phyloP scores from a whole-genome alignment of 1,284 basidiomycete species.

The Puccinia sorghi region DNA sequence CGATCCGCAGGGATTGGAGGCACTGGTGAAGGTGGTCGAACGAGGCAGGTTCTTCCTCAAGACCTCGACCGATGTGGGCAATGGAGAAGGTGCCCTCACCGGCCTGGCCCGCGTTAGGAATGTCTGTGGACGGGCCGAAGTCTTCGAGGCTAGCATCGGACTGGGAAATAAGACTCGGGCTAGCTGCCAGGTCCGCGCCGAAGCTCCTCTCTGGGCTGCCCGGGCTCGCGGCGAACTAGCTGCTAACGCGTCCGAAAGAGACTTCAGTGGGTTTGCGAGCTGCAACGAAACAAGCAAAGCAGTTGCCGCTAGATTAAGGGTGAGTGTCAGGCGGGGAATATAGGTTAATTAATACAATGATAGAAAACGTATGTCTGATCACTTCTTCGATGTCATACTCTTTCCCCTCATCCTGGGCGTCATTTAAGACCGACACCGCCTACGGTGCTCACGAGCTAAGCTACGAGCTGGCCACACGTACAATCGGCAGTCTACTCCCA shows the following conservation, averaged over 20 bases:
- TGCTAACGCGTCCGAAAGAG: constrained; percentile 68
- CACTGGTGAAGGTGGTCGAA: constrained; percentile 77
- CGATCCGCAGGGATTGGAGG: constrained; percentile 73
- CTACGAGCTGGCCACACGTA: constrained; percentile 76
- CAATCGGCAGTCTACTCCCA: constrained; percentile 70
- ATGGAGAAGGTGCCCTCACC: constrained; percentile 87
- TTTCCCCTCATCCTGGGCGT: constrained; percentile 55
- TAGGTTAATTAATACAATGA: neutral
- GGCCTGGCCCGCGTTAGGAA: constrained; percentile 79
- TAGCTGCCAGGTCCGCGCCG: constrained; percentile 71
- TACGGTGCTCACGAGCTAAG: constrained; percentile 72
- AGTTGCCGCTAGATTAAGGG: constrained; percentile 68
- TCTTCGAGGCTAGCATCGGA: constrained; percentile 77
- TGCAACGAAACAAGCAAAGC: constrained; percentile 70
- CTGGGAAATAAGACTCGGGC: constrained; percentile 84
- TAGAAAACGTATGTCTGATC: constrained; percentile 39
- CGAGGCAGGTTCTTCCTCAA: constrained; percentile 77
- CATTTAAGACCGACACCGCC: constrained; percentile 59
- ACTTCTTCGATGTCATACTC: neutral
- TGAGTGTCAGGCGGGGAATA: constrained; percentile 58
- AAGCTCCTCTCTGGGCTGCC: constrained; percentile 63
- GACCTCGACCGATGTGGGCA: constrained; percentile 87
- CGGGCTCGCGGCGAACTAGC: constrained; percentile 65
- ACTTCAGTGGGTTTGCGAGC: constrained; percentile 71
- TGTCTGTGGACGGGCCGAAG: constrained; percentile 87